phyloP scores from a whole-genome alignment of 345 rosid species.

The Pugionium cornutum region DNA sequence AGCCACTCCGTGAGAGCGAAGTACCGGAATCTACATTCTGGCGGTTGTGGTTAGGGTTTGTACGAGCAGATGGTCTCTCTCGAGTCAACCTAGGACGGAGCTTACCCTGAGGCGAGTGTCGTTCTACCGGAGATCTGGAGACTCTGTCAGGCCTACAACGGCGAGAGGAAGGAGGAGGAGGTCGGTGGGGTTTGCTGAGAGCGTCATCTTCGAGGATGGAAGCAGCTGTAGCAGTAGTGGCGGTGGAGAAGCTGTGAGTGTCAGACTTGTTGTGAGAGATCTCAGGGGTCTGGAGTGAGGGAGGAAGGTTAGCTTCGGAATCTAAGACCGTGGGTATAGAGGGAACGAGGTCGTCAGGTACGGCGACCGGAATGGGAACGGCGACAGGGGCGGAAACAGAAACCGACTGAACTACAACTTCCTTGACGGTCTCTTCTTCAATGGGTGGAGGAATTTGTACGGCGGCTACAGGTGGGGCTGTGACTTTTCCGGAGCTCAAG shows the following conservation, averaged over 20 bases:
- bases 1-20: conserved; percentile 3
- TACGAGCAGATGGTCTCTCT: conserved; percentile 37
- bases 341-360: conserved; percentile 16
- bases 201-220: conserved; percentile 62
- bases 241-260: conserved; percentile 53
- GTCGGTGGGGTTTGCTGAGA: conserved; percentile 45
- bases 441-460: conserved; percentile 36
- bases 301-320: conserved; percentile 27
- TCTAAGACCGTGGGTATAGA: conserved; percentile 20
- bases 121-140: conserved; percentile 38
- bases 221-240: conserved; percentile 53
- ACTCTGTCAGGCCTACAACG: conserved; percentile 44
- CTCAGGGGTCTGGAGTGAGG: conserved; percentile 42
- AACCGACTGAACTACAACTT: conserved; percentile 62
- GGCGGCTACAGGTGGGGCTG: conserved; percentile 18
- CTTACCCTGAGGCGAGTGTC: conserved; percentile 34
- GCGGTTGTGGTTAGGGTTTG: conserved; percentile 33
- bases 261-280: conserved; percentile 52
- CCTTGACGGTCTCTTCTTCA: conserved; percentile 74
- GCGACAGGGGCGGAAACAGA: conserved; percentile 38
- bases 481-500: conserved; percentile 44
- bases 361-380: conserved; percentile 11
- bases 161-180: conserved; percentile 44
- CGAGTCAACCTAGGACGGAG: conserved; percentile 33
- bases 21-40: not conserved